Conservation (phyloP, 2,329 filamentous ascomycete species). For the Didymella segeticola region DNA sequence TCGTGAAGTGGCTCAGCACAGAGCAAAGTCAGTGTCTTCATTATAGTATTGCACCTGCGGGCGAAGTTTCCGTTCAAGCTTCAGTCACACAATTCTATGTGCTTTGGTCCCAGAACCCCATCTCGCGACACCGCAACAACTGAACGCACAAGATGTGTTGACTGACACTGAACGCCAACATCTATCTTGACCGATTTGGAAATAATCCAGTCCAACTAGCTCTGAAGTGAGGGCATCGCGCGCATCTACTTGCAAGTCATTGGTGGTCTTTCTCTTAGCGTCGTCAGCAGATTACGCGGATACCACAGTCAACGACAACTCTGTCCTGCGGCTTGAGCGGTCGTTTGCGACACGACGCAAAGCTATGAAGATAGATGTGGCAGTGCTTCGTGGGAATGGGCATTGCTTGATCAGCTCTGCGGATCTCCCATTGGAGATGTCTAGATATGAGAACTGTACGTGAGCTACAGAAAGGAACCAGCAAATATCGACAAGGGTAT, state of each 20-base stretch:
- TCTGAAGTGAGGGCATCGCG: not conserved
- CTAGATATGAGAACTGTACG: not conserved
- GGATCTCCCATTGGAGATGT: not conserved
- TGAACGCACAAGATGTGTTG: not conserved
- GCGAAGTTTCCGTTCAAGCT: no score
- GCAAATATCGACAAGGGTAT: no score
- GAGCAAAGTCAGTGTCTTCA: no score
- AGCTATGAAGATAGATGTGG: not conserved
- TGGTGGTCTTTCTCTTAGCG: slow-evolving; percentile 10
- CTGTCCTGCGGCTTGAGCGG: not conserved
- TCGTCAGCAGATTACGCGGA: slow-evolving; percentile 30
- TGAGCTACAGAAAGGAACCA: no score
- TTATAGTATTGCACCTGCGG: no score
- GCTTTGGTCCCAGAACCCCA: not conserved
- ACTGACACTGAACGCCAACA: not conserved
- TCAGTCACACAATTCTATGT: not conserved
- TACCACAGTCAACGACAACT: not conserved
- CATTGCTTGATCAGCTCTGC: not conserved
- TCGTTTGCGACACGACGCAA: not conserved
- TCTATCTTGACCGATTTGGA: not conserved
- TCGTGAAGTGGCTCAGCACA: not conserved
- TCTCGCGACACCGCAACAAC: no score
- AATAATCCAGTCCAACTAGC: not conserved
- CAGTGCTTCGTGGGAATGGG: not conserved
- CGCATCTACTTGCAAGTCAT: not conserved